phyloP scores from a whole-genome alignment of 208 protist species.

The Crithidia bombi region DNA sequence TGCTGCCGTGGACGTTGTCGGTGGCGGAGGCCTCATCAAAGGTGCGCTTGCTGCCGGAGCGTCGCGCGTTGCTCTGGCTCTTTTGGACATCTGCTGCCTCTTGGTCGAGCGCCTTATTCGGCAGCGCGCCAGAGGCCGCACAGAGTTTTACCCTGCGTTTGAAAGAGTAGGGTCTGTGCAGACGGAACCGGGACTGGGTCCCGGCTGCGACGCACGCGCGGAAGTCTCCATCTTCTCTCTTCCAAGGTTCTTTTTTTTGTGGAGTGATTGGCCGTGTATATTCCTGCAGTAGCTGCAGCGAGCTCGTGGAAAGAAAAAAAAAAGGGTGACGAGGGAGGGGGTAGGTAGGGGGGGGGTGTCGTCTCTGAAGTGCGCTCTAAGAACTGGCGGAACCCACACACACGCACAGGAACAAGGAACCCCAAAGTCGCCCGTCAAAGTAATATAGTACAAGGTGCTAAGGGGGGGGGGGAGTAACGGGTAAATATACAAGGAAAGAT shows the following conservation, averaged over 20 bases:
- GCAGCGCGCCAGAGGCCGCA: slow-evolving; percentile 5
- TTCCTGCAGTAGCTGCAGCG: too few relatives aligned
- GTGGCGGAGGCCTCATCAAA: slow-evolving; percentile 61
- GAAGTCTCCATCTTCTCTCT: slow-evolving; percentile 27
- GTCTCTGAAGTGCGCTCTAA: background rate
- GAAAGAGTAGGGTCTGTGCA: slow-evolving; percentile 25
- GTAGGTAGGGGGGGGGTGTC: background rate
- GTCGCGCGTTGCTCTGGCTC: slow-evolving; percentile 40
- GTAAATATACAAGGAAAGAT: background rate
- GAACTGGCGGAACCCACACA: background rate
- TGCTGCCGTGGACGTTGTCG: slow-evolving; percentile 44
- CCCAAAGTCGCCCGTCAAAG: too few relatives aligned
- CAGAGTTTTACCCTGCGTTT: slow-evolving; percentile 18
- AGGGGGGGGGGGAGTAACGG: too few relatives aligned
- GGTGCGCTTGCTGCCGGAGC: slow-evolving; percentile 83
- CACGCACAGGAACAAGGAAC: background rate
- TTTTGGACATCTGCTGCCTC: slow-evolving; percentile 21
- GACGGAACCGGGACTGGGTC: slow-evolving; percentile 13
- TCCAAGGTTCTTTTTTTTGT: too few relatives aligned
- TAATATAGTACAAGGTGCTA: too few relatives aligned
- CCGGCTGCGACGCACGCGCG: too few relatives aligned
- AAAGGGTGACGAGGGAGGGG: background rate
- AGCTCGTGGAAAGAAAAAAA: slow-evolving; percentile 19
- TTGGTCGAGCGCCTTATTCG: slow-evolving; percentile 36
- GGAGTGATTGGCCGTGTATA: too few relatives aligned